Base-by-base conservation (phyloP, 169 alveolate species). In the Plasmodium reichenowi region DNA sequence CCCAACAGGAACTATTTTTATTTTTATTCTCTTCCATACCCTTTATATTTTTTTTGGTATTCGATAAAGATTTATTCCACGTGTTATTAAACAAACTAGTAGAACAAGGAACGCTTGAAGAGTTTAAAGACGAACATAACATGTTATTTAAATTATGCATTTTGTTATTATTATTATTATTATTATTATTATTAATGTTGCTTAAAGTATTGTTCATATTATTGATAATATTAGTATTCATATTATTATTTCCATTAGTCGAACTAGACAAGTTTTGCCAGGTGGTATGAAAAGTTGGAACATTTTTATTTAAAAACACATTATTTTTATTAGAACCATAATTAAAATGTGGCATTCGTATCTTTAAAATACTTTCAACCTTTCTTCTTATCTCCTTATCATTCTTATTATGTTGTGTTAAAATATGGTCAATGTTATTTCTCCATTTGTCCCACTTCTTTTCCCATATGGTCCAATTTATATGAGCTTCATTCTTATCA, bases 381-480 rank as follows among this genome's bases (percentile, higher is more conserved):
- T 73, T 85, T 76, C 91, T 91, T 66, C 88, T 67, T 10, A 80
- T 66, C 63, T 76, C 88, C 20, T 91, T 91, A 62, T 74, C 80
- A 62, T 78, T 88, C 47, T 86, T 54, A 64, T 91, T 87, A 70
- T 74, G 91, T 32, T 86, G 89, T 22, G 72, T 73, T 32, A 90
- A 47, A 32, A 93, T 62, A 12, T 48, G 45, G 24, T 93, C 93
- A 20, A 90, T 80, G 64, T 89, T 88, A 17, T 24, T 52, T 38
- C 93, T 88, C 96, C 96, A 93, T 52, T 91, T 74, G 17, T 90
- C 78, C 96, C 96, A 93, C 20, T 74, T 89, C 48, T 83, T 88
- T 63, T 93, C 93, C 96, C 96, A 93, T 17, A 80, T 68, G 15
- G 92, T 86, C 96, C 96, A 93, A 68, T 75, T 56, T 50, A 93